Evolutionary conservation across 2,329 filamentous ascomycete species (phyloP).

Genomic region (Pezicula neosporulosa): DNA sequence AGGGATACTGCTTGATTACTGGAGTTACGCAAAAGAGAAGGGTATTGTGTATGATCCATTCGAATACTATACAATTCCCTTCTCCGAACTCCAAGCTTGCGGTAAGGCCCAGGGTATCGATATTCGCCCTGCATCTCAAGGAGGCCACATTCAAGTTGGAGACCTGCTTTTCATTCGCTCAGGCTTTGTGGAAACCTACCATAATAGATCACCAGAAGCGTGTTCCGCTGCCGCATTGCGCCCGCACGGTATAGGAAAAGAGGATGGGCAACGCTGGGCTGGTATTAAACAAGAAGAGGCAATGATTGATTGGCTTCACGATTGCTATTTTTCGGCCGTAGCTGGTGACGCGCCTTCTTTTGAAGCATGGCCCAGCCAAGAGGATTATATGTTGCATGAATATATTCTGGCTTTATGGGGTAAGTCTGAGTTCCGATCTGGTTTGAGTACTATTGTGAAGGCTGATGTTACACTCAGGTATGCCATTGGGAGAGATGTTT

Average conservation of each 20-base stretch:
- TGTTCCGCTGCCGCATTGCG: constrained; percentile 33
- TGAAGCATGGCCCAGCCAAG: constrained; percentile 30
- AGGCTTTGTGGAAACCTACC: constrained; percentile 38
- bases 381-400: constrained; percentile 26
- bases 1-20: constrained; percentile 51
- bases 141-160: constrained; percentile 45
- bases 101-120: constrained; percentile 26
- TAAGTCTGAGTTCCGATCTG: background rate
- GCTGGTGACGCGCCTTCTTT: constrained; percentile 41
- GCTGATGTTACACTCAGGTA: constrained; percentile 7
- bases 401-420: constrained; percentile 28
- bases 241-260: constrained; percentile 33
- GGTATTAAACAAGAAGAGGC: constrained; percentile 44
- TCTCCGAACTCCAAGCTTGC: constrained; percentile 20
- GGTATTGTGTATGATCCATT: constrained; percentile 32
- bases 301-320: constrained; percentile 39
- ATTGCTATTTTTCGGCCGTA: constrained; percentile 37
- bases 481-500: constrained; percentile 30
- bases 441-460: background rate
- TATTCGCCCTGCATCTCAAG: constrained; percentile 34
- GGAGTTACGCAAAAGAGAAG: constrained; percentile 36
- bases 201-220: constrained; percentile 33
- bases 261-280: constrained; percentile 33
- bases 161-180: constrained; percentile 49
- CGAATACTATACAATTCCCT: constrained; percentile 23